These are phyloP conservation scores for Jamesozyma rosinii DNA, from an alignment of 805 yeast genomes.

Conservation along the genomic window DNA sequence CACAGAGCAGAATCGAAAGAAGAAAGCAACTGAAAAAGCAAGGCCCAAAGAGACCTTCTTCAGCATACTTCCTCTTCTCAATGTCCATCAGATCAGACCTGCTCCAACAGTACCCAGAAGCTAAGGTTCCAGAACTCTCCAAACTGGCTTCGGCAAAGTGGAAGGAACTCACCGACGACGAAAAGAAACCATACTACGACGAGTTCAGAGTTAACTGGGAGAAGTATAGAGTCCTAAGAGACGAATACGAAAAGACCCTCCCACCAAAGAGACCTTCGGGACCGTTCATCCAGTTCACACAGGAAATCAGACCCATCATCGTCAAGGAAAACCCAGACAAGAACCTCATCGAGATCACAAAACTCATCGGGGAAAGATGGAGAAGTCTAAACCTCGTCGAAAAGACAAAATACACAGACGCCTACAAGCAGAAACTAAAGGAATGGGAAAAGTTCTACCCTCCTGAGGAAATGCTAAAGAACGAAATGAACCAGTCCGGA, in stretches of 20 bases:
- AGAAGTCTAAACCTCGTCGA: constrained; percentile 22
- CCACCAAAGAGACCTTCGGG: constrained; percentile 35
- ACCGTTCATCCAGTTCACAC: constrained; percentile 31
- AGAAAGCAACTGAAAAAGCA: constrained; percentile 29
- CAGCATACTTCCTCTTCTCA: constrained; percentile 32
- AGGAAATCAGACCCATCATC: constrained; percentile 28
- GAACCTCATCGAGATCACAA: constrained; percentile 30
- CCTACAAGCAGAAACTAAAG: constrained; percentile 31
- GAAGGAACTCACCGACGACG: constrained; percentile 69
- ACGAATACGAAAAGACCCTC: constrained; percentile 28
- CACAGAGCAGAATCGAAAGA: constrained; percentile 31
- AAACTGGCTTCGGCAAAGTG: constrained; percentile 83
- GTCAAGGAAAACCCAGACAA: constrained; percentile 29
- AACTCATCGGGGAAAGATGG: constrained; percentile 29
- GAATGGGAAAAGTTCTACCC: constrained; percentile 34
- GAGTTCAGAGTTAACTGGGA: constrained; percentile 33
- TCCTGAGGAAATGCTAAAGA: constrained; percentile 15
- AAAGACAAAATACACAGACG: constrained; percentile 28
- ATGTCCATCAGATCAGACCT: constrained; percentile 28
- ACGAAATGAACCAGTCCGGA: not conserved
- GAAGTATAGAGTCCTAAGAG: constrained; percentile 28
- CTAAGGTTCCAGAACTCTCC: constrained; percentile 33
- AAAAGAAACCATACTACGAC: constrained; percentile 72
- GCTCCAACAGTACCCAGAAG: constrained; percentile 28
- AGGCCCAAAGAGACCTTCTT: constrained; percentile 33